Conservation (phyloP, 306 rosid species). For the Trichosanthes cucumerina region DNA sequence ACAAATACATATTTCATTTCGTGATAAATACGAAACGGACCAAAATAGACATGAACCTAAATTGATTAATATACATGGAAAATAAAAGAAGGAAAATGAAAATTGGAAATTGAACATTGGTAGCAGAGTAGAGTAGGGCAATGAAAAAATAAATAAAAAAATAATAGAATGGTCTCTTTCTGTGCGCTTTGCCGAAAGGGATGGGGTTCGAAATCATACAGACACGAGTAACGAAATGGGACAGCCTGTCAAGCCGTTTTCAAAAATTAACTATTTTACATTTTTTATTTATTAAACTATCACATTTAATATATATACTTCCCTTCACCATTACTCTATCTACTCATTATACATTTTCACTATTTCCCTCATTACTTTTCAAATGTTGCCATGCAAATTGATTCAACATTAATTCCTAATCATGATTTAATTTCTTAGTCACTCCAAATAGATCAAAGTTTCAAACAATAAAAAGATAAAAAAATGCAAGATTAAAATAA, state of each 20-base stretch:
- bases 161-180: slow-evolving; percentile 21
- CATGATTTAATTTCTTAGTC: neutral
- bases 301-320: slow-evolving; percentile 17
- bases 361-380: neutral
- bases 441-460: neutral
- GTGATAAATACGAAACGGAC: neutral
- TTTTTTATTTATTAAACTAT: neutral
- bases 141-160: slow-evolving; percentile 6
- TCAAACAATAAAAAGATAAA: too few relatives aligned
- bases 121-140: slow-evolving; percentile 14
- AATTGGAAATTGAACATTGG: neutral
- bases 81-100: neutral
- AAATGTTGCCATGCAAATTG: neutral
- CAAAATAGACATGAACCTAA: neutral
- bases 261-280: neutral
- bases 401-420: neutral
- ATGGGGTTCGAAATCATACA: slow-evolving; percentile 14
- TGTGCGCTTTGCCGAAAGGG: slow-evolving; percentile 10
- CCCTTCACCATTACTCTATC: neutral
- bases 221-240: slow-evolving; percentile 40
- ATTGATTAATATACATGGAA: neutral
- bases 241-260: slow-evolving; percentile 42
- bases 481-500: too few relatives aligned
- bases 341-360: neutral
- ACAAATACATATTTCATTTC: too few relatives aligned